These are phyloP conservation scores for Actinomortierella wolfii DNA, from an alignment of 371 early-diverging fungal genomes.

Conservation along the genomic window DNA sequence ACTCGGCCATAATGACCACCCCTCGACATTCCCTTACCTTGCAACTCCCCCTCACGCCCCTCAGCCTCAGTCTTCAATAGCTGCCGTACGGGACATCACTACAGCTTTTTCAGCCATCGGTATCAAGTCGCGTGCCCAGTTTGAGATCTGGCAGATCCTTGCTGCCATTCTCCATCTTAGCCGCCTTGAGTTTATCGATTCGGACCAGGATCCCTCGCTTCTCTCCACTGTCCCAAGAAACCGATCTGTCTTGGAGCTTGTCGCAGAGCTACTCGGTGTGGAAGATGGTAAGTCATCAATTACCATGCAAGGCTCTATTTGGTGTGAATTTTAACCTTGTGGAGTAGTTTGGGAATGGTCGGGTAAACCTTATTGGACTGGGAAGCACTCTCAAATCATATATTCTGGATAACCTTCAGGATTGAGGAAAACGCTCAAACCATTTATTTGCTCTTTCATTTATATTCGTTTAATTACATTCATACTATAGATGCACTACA, in stretches of 20 bases:
- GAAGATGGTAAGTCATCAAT: slow-evolving; percentile 56
- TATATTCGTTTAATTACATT: slow-evolving; percentile 14
- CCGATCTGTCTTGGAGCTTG: slow-evolving; percentile 69
- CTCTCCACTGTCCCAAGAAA: slow-evolving; percentile 60
- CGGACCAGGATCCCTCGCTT: slow-evolving; percentile 51
- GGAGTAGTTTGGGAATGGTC: no score
- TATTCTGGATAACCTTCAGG: not conserved
- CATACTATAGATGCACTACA: slow-evolving; percentile 70
- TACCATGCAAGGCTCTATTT: slow-evolving; percentile 46
- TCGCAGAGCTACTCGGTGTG: slow-evolving; percentile 84
- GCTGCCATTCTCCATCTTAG: slow-evolving; percentile 82
- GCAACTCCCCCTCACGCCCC: slow-evolving; percentile 49
- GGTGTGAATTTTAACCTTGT: no score
- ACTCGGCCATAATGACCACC: slow-evolving; percentile 57
- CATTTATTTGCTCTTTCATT: slow-evolving; percentile 30
- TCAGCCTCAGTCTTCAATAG: slow-evolving; percentile 44
- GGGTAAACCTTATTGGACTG: not conserved
- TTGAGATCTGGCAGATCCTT: slow-evolving; percentile 68
- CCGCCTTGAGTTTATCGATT: slow-evolving; percentile 69
- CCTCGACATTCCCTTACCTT: slow-evolving; percentile 60
- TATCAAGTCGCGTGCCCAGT: slow-evolving; percentile 70
- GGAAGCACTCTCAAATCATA: not conserved
- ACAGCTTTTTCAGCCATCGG: slow-evolving; percentile 76
- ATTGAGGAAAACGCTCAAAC: slow-evolving; percentile 37
- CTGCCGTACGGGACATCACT: slow-evolving; percentile 58